A percentile compares a stretch with the other conserved stretches of the same genome.
phyloP scores from a whole-genome alignment of 441 rosid species.

The Macaranga tanarius region DNA sequence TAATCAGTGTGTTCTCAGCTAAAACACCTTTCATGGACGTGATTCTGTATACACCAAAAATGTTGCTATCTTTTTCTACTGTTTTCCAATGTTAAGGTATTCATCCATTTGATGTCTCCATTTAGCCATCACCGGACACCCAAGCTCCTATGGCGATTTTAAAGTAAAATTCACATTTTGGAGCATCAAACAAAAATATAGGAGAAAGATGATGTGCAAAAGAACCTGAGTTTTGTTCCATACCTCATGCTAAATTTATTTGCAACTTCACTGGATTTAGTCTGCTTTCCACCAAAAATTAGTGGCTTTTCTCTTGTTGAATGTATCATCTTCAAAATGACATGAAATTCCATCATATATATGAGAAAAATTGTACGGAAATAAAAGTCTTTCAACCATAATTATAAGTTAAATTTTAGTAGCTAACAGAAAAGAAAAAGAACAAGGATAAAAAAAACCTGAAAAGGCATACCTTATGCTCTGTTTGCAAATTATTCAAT shows the following conservation, averaged over 20 bases:
- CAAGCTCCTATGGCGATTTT: constrained; percentile 42
- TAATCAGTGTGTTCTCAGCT: constrained; percentile 20
- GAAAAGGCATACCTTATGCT: constrained; percentile 54
- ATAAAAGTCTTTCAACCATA: background rate
- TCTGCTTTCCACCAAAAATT: constrained; percentile 31
- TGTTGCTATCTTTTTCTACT: constrained; percentile 11
- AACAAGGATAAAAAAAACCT: background rate
- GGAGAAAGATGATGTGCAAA: background rate
- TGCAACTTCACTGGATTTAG: constrained; percentile 34
- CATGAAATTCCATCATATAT: constrained; percentile 1
- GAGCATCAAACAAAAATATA: background rate
- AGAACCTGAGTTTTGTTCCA: constrained; percentile 4
- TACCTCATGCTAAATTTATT: constrained; percentile 42
- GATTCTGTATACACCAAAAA: constrained; percentile 27
- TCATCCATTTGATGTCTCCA: constrained; percentile 7
- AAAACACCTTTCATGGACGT: constrained; percentile 20
- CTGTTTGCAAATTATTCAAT: constrained; percentile 54
- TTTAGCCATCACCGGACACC: constrained; percentile 39
- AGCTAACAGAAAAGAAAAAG: background rate
- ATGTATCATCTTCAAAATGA: constrained; percentile 36
- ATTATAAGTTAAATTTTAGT: background rate
- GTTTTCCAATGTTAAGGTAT: constrained; percentile 23
- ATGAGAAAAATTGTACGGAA: background rate
- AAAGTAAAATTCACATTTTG: background rate
- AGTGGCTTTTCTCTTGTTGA: constrained; percentile 35